These are phyloP conservation scores for Pyrus communis DNA, from an alignment of 306 rosid genomes.

Conservation along the genomic window DNA sequence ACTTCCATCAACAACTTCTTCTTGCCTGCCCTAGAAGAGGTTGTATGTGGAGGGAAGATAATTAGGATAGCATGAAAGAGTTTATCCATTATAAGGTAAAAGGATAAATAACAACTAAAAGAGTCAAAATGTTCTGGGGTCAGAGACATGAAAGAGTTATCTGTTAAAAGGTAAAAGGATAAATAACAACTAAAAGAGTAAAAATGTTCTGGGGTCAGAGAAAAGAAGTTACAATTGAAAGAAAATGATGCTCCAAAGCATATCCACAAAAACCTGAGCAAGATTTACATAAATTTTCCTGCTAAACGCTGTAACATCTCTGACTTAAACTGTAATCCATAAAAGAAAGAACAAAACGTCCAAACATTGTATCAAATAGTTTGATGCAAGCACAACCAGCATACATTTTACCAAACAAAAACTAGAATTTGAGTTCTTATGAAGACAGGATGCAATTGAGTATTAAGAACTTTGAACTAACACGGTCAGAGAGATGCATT, in stretches of 20 bases:
- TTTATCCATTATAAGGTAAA: not conserved
- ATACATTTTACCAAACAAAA: not conserved
- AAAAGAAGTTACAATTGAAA: not conserved
- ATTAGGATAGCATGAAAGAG: not conserved
- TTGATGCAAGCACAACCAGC: not conserved
- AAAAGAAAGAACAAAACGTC: not conserved
- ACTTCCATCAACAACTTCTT: not conserved
- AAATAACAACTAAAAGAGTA: not conserved
- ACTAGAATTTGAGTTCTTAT: not conserved
- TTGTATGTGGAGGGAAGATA: not conserved
- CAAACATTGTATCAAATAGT: not conserved
- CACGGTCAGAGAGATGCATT: conserved; percentile 94
- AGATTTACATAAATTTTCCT: not conserved
- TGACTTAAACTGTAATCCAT: not conserved
- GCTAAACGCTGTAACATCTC: not conserved
- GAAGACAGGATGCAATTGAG: not conserved
- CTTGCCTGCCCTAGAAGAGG: not conserved
- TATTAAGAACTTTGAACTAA: conserved; percentile 36
- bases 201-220: not conserved
- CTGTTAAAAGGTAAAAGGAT: not conserved
- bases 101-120: not conserved
- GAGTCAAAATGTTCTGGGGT: not conserved
- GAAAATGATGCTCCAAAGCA: not conserved
- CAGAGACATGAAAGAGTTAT: not conserved
- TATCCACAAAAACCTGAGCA: not conserved